These are phyloP conservation scores for Candida odintsovae DNA, from an alignment of 805 yeast species.

Conservation along the genomic window DNA sequence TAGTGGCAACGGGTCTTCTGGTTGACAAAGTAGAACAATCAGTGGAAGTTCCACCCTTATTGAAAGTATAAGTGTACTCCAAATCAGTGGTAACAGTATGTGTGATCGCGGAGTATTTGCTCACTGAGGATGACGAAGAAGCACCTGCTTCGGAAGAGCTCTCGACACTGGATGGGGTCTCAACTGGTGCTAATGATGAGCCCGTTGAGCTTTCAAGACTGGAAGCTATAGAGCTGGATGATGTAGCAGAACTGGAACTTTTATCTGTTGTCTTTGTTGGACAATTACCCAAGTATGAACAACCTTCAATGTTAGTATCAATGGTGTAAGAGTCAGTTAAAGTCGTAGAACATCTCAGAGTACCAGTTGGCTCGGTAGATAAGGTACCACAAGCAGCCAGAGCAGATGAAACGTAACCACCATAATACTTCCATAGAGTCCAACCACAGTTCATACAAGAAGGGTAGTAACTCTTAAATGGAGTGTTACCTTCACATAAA, in stretches of 20 bases:
- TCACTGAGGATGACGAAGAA: too few species aligned
- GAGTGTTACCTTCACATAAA: conserved; percentile 14
- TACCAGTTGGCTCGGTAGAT: conserved; percentile 27
- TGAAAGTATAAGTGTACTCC: not conserved
- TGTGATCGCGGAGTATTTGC: conserved; percentile 2
- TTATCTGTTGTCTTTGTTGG: not conserved
- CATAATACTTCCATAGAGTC: conserved; percentile 30
- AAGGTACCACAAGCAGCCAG: conserved; percentile 21
- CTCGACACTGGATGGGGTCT: too few species aligned
- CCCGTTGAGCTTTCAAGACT: too few species aligned
- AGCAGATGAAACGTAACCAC: conserved; percentile 20
- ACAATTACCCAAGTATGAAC: conserved; percentile 6
- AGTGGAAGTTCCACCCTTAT: conserved; percentile 5
- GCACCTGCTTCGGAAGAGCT: too few species aligned
- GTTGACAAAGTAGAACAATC: conserved; percentile 12
- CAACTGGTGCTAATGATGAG: too few species aligned
- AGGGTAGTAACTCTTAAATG: conserved; percentile 14
- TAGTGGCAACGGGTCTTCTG: not conserved
- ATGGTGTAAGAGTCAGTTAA: conserved; percentile 8
- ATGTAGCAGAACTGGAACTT: conserved; percentile 5
- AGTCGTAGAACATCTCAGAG: conserved; percentile 20
- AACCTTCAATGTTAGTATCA: conserved; percentile 5
- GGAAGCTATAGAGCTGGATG: conserved; percentile 9
- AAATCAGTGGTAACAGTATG: conserved; percentile 14
- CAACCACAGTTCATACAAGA: conserved; percentile 32